Evolutionary conservation across 345 rosid species (phyloP), one percentile per base, ranked within the genome.

Genomic region (Tarenaya hassleriana): DNA sequence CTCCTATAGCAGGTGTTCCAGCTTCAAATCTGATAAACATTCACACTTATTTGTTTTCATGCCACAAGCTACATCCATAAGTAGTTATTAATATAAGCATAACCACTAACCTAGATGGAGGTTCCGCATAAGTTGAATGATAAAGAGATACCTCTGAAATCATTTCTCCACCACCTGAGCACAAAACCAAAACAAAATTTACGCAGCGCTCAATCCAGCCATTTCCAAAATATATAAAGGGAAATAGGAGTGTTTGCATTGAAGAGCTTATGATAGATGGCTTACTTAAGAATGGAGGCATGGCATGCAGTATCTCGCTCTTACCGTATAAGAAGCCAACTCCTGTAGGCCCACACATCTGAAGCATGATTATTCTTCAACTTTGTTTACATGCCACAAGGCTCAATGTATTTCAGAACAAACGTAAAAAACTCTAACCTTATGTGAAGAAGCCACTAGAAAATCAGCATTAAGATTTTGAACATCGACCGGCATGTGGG

Each of bases 341-440:
- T 89, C 98, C 95, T 88, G 98, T 91, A 75, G 98, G 98, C 79
- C 98, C 96, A 85, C 92, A 88, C 96, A 92, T 92, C 98, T 92
- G 98, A 83, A 84, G 78, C 78, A 91, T 76, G 92, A 60, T 82
- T 82, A 82, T 68, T 68, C 65, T 81, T 74, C 61, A 69, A 83
- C 72, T 72, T 69, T 69, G 47, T 53, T 61, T 42, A 69, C 73
- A 55, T 55, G 62, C 58, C 72, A 59, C 47, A 57, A 47, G 50
- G 51, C 48, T 61, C 61, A 19, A 34, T 43, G 38, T 31, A 67
- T 48, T 32, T 29, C 44, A 37, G 14, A 42, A 35, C 51, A 51
- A 34, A 33, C 58, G 54, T 47, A 67, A 38, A 68, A 65, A 41
- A 48, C 50, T 63, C 81, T 60, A 68, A 90, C 97, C 97, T 90